phyloP scores from a whole-genome alignment of 331 rosid species.

The Malus hybrid region DNA sequence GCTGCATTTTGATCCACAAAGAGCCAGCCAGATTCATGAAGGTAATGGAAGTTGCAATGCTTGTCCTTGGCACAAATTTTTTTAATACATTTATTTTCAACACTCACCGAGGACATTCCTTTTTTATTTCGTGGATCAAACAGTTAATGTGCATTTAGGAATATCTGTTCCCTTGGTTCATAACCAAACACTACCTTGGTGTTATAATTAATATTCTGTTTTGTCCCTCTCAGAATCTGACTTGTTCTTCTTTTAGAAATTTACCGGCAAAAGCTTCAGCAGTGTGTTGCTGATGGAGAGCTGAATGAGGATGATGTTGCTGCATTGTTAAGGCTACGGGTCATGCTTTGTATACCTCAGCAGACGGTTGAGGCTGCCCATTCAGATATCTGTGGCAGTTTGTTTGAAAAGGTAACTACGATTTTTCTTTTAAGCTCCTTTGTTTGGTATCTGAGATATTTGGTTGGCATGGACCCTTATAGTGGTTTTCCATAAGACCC shows the following conservation, averaged over 20 bases:
- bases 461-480: not conserved
- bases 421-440: slow-evolving; percentile 1
- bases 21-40: slow-evolving; percentile 84
- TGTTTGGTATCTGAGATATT: not conserved
- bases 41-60: slow-evolving; percentile 34
- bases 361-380: slow-evolving; percentile 86
- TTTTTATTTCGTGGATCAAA: not conserved
- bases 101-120: not conserved
- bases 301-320: slow-evolving; percentile 72
- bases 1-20: slow-evolving; percentile 80
- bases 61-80: not conserved
- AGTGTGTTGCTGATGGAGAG: slow-evolving; percentile 80
- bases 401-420: slow-evolving; percentile 76
- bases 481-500: not conserved
- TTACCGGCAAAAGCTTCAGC: slow-evolving; percentile 94
- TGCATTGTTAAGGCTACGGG: slow-evolving; percentile 77
- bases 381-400: slow-evolving; percentile 87
- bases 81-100: too few species aligned
- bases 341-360: slow-evolving; percentile 90
- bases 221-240: slow-evolving; percentile 23
- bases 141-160: not conserved
- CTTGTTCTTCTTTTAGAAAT: slow-evolving; percentile 46
- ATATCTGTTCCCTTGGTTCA: not conserved
- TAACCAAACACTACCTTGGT: not conserved
- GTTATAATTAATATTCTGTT: not conserved